Conservation (phyloP, 1,284 basidiomycete genomes). For the Pulchroboletus neoregius region DNA sequence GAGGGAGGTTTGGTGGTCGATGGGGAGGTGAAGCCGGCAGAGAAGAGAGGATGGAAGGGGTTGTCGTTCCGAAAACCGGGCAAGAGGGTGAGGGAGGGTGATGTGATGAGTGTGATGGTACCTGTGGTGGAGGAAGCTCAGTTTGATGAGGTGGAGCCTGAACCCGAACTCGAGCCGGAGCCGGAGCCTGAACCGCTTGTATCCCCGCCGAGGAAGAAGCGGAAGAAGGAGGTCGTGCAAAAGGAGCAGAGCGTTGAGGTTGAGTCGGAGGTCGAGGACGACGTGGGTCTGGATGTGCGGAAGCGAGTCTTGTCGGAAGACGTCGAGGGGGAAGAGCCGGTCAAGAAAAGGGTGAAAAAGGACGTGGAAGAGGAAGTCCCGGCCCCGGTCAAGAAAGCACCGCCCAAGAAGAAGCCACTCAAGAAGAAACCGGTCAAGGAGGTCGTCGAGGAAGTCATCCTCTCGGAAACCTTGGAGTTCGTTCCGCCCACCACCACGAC, state of each 20-base stretch:
- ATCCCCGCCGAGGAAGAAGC: slow-evolving; percentile 45
- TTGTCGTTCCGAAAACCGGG: slow-evolving; percentile 66
- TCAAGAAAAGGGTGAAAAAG: slow-evolving; percentile 36
- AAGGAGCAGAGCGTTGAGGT: slow-evolving; percentile 36
- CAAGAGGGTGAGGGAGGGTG: slow-evolving; percentile 41
- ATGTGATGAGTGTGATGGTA: slow-evolving; percentile 24
- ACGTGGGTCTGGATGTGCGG: slow-evolving; percentile 23
- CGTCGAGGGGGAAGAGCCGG: slow-evolving; percentile 39
- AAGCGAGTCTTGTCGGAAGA: slow-evolving; percentile 37
- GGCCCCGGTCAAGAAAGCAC: slow-evolving; percentile 34
- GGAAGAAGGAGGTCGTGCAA: slow-evolving; percentile 37
- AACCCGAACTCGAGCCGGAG: slow-evolving; percentile 37
- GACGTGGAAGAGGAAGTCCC: slow-evolving; percentile 29
- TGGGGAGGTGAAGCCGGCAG: slow-evolving; percentile 32
- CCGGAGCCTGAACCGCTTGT: slow-evolving; percentile 32
- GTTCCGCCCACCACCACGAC: slow-evolving; percentile 48
- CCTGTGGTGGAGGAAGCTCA: slow-evolving; percentile 34
- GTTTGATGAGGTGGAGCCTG: slow-evolving; percentile 41
- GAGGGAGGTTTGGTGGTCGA: slow-evolving; percentile 12
- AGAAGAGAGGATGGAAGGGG: slow-evolving; percentile 52
- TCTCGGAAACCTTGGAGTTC: slow-evolving; percentile 49
- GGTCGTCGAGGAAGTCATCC: slow-evolving; percentile 47
- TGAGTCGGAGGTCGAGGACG: slow-evolving; percentile 45
- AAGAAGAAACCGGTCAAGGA: slow-evolving; percentile 35
- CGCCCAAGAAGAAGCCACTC: slow-evolving; percentile 33